A percentile compares a stretch with the other conserved stretches of the same genome.
Conservation (phyloP, 306 rosid species). For the Rubus parviflorus region DNA sequence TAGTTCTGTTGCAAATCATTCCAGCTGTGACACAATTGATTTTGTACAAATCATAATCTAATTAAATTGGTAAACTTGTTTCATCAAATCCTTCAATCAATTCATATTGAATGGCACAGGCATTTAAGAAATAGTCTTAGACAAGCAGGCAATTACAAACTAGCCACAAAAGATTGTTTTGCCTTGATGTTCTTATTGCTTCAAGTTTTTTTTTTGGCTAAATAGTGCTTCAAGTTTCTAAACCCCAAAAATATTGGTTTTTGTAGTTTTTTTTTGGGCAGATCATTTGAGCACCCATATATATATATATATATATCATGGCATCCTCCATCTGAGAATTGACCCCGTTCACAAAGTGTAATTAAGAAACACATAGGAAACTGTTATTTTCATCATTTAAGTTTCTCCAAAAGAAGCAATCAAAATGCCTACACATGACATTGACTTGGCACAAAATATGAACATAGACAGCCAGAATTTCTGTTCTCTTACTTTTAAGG, state of each 20-base stretch:
- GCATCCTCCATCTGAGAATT: not conserved
- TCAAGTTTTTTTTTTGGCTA: not conserved
- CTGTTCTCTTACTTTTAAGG: slow-evolving; percentile 51
- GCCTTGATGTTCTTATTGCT: not conserved
- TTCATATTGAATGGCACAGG: not conserved
- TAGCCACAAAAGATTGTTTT: not conserved
- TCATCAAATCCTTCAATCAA: not conserved
- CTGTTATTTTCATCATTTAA: slow-evolving; percentile 22
- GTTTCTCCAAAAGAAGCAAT: slow-evolving; percentile 58
- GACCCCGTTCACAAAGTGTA: slow-evolving; percentile 5
- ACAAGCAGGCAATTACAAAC: not conserved
- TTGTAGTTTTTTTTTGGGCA: not conserved
- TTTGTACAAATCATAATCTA: slow-evolving; percentile 1
- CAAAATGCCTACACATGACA: slow-evolving; percentile 37
- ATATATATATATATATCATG: too few species aligned
- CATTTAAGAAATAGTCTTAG: not conserved
- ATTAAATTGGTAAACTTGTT: not conserved
- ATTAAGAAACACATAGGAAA: slow-evolving; percentile 30
- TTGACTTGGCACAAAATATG: slow-evolving; percentile 32
- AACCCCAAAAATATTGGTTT: not conserved
- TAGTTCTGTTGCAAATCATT: not conserved
- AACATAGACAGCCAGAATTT: slow-evolving; percentile 25
- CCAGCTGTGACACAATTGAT: not conserved
- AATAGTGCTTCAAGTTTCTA: not conserved
- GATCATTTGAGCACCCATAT: not conserved